Percentiles rank a stretch among this genome's conserved stretches.
These are phyloP conservation scores for Candida chauliodis DNA, from an alignment of 805 yeast species.

Conservation along the genomic window DNA sequence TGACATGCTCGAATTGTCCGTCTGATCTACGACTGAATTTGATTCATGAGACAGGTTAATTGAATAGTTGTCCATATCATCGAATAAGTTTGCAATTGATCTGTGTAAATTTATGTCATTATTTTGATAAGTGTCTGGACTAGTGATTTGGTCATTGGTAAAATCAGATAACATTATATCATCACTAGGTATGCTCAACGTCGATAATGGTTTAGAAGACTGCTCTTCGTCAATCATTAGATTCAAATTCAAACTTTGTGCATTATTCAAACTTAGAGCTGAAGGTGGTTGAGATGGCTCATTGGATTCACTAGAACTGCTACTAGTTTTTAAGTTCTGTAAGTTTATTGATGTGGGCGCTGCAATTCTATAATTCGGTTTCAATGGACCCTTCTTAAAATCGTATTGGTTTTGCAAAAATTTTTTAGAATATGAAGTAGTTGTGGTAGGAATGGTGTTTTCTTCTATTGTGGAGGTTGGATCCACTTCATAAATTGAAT, in stretches of 20 bases:
- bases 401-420: background rate
- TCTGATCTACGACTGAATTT: background rate
- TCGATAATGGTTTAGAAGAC: background rate
- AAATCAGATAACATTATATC: slow-evolving; percentile 2
- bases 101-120: slow-evolving; percentile 3
- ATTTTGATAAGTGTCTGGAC: background rate
- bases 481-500: background rate
- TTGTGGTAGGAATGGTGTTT: background rate
- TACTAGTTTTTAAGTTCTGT: background rate
- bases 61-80: slow-evolving; percentile 6
- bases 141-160: slow-evolving; percentile 3
- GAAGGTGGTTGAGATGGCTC: slow-evolving; percentile 3
- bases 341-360: background rate
- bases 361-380: background rate
- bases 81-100: slow-evolving; percentile 8
- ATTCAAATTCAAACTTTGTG: background rate
- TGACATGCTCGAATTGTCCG: slow-evolving; percentile 1
- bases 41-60: slow-evolving; percentile 5
- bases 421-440: background rate
- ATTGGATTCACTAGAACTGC: background rate
- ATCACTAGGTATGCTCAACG: background rate
- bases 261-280: slow-evolving; percentile 3
- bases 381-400: background rate
- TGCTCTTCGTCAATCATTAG: background rate
- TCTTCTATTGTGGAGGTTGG: background rate